Conservation (phyloP, 805 yeast species). For the Saccharomycopsis microspora region DNA sequence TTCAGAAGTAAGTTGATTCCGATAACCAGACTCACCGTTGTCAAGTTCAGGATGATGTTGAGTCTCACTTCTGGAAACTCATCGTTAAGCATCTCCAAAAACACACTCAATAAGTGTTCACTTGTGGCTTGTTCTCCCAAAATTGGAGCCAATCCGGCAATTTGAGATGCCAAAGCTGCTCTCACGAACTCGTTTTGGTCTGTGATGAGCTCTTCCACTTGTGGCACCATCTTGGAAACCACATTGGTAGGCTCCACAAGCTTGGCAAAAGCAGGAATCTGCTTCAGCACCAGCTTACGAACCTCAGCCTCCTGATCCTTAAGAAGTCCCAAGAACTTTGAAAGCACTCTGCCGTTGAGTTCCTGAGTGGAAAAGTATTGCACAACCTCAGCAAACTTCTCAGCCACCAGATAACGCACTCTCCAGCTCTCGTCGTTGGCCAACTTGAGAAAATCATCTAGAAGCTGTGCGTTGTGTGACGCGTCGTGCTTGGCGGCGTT, state of each 20-base stretch:
- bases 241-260: conserved; percentile 37
- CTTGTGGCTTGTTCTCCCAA: conserved; percentile 78
- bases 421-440: conserved; percentile 93
- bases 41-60: conserved; percentile 85
- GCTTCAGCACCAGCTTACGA: conserved; percentile 87
- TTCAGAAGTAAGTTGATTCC: conserved; percentile 85
- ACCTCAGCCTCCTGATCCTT: conserved; percentile 96
- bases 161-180: conserved; percentile 80
- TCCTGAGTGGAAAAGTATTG: conserved; percentile 46
- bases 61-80: conserved; percentile 94
- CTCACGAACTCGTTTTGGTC: conserved; percentile 92
- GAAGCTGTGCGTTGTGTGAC: conserved; percentile 50
- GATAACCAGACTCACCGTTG: conserved; percentile 85
- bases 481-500: conserved; percentile 39
- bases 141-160: conserved; percentile 78
- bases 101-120: conserved; percentile 74
- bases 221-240: conserved; percentile 67
- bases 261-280: conserved; percentile 64
- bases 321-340: conserved; percentile 57
- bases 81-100: conserved; percentile 88
- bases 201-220: conserved; percentile 69
- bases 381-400: conserved; percentile 70
- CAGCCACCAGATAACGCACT: conserved; percentile 97
- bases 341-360: conserved; percentile 37
- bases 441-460: conserved; percentile 55